phyloP scores from a whole-genome alignment of 1,139 yeast genomes.

The Yamadazyma songkhlaensis region DNA sequence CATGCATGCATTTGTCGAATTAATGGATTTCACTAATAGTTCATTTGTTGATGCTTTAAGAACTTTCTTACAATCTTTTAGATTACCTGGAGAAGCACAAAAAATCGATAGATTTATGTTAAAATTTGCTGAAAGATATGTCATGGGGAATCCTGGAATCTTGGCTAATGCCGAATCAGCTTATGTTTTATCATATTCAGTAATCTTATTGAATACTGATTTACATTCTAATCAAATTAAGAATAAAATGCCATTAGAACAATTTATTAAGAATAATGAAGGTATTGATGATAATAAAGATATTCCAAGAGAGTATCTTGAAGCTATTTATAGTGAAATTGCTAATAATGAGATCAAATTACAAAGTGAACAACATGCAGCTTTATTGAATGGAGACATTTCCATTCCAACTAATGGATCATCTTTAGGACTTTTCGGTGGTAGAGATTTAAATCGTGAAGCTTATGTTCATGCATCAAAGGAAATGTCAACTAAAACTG shows the following conservation, averaged over 20 bases:
- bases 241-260: slow-evolving; percentile 82
- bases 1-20: slow-evolving; percentile 93
- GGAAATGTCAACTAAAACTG: slow-evolving; percentile 89
- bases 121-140: slow-evolving; percentile 91
- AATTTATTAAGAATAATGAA: slow-evolving; percentile 77
- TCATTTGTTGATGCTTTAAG: slow-evolving; percentile 87
- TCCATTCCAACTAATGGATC: slow-evolving; percentile 32
- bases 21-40: slow-evolving; percentile 69
- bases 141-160: slow-evolving; percentile 78
- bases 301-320: slow-evolving; percentile 70
- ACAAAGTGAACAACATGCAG: slow-evolving; percentile 92
- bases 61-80: slow-evolving; percentile 76
- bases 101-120: slow-evolving; percentile 95
- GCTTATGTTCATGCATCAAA: slow-evolving; percentile 90
- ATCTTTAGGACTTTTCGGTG: slow-evolving; percentile 66
- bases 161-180: slow-evolving; percentile 95
- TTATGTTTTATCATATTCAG: slow-evolving; percentile 88
- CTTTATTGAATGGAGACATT: slow-evolving; percentile 67
- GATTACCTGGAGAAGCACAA: slow-evolving; percentile 98
- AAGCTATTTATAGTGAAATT: slow-evolving; percentile 72
- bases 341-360: slow-evolving; percentile 80
- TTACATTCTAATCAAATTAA: slow-evolving; percentile 86
- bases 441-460: slow-evolving; percentile 74
- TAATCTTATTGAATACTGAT: slow-evolving; percentile 91
- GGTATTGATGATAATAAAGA: slow-evolving; percentile 95